phyloP scores from a whole-genome alignment of 1,139 yeast species.

The Blastobotrys aristatus region DNA sequence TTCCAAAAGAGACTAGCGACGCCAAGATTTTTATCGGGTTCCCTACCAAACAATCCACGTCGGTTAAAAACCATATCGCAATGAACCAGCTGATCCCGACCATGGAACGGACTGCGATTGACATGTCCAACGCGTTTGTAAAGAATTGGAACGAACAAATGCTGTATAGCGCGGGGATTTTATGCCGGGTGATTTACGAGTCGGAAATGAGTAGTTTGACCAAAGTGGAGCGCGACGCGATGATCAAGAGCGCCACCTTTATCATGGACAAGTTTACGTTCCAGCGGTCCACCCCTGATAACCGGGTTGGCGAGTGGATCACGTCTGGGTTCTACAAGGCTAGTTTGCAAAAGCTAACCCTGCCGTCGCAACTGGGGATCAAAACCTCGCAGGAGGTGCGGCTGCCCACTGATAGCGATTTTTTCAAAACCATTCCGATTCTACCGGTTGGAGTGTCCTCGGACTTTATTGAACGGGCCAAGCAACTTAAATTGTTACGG shows the following conservation, averaged over 20 bases:
- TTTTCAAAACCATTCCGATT: conserved; percentile 32
- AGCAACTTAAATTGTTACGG: conserved; percentile 25
- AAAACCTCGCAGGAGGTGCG: conserved; percentile 32
- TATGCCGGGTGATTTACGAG: conserved; percentile 37
- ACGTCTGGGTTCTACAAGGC: conserved; percentile 37
- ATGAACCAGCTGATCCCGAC: conserved; percentile 40
- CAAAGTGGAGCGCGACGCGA: conserved; percentile 4
- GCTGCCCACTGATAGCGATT: conserved; percentile 21
- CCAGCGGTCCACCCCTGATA: conserved; percentile 36
- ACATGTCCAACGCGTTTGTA: conserved; percentile 39
- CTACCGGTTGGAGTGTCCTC: conserved; percentile 26
- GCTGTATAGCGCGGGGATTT: conserved; percentile 37
- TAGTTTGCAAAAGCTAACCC: conserved; percentile 24
- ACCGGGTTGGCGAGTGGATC: conserved; percentile 33
- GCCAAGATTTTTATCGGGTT: conserved; percentile 41
- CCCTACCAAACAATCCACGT: conserved; percentile 41
- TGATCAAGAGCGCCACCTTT: conserved; percentile 25
- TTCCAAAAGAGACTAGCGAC: conserved; percentile 35
- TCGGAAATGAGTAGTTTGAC: conserved; percentile 29
- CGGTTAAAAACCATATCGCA: conserved; percentile 37
- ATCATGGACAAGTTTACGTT: conserved; percentile 33
- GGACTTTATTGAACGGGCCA: conserved; percentile 30
- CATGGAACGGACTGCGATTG: conserved; percentile 42
- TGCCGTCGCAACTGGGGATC: conserved; percentile 36
- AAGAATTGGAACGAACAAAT: conserved; percentile 41